Evolutionary conservation across 768 basidiomycete genomes (phyloP), one percentile per base, ranked within the genome.

Genomic region (Mycena metata): DNA sequence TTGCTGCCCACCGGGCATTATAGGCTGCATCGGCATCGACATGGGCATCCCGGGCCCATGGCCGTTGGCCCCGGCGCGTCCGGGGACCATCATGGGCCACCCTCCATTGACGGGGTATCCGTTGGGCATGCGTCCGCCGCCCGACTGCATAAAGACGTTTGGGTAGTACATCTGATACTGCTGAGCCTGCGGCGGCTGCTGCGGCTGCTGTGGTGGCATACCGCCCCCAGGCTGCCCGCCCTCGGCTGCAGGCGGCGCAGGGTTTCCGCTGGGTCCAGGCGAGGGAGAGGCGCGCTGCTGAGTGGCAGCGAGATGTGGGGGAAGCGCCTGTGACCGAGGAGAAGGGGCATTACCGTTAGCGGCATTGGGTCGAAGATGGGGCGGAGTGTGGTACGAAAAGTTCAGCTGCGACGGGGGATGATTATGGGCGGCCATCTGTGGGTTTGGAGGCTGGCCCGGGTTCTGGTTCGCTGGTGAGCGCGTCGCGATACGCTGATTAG

Each of bases 121-220:
- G 51, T 51, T 59, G n/a, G 68, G 68, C 46, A 63, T 54, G 46
- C 62, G 62, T 43, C 50, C 39, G 39, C 39, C 39, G 39, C 39
- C 63, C 17, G 50, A 3, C 43, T 59, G 68, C 63, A 64, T 56
- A 35, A 60, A 65, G 1, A 64, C 30, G 51, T 64, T 69, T 21
- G 57, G 68, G 54, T 69, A 69, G 57, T 75, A 73, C 69, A 74
- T 69, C 56, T 73, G 74, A 49, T 71, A 64, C 52, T 59, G 69
- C 24, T 73, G 73, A 12, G 54, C 58, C 46, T 70, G 71, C 30
- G 60, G 67, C 57, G 72, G 62, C 47, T 73, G 60, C 50, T 71
- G 66, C 54, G 43, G 66, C 51, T 71, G 74, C 15, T 60, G 51
- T 50, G 69, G 73, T 8, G 54, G 24, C 47, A 64, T 57, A 19